Evolutionary conservation across 2,329 filamentous ascomycete species (phyloP), one percentile per base, ranked within the genome.

Genomic region (Polytolypa hystricis): DNA sequence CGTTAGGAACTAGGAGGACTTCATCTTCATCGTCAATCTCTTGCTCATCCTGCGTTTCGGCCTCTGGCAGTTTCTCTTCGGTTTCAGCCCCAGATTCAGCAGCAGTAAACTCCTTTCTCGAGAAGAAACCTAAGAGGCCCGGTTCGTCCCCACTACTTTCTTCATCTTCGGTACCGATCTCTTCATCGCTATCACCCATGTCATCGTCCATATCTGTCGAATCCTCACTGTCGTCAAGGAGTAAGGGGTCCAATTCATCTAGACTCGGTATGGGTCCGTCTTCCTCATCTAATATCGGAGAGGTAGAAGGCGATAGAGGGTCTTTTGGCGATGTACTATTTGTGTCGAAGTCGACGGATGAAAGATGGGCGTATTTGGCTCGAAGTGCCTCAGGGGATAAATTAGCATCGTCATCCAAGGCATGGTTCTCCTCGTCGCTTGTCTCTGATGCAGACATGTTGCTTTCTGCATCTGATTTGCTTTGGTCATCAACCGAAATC

Each of bases 401-500:
- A 7, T 50, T 53, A 37, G 61, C 65, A 47, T 70, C 66, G 40
- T 63, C 57, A 44, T 65, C 56, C 25, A 50, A 39, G 20, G 47
- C 55, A 10, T 57, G 50, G 26, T 56, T 56, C 17, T 57, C 53
- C 26, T 61, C 66, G 16, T 61, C 60, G 9, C 59, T 57, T 8
- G 54, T 56, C 18, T 67, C 66, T 18, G 56, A 63, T 47, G 46
- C 67, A 52, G 45, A 70, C 67, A 54, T 71, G 21, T 71, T 70
- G 30, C 57, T 60, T 40, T 68, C 72, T 19, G 68, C 65, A 11
- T 69, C 69, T 20, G 51, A 51, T 42, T 81, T 80, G 0, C 79
- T 83, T 39, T 57, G 53, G 11, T 49, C 57, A 12, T 59, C 49
- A 83, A 79, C 48, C 77, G 82, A 61, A 80, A 77, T 49, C 80